Base-by-base conservation (phyloP, 176 grass and related monocot genomes). In the Aechmea fasciata region DNA sequence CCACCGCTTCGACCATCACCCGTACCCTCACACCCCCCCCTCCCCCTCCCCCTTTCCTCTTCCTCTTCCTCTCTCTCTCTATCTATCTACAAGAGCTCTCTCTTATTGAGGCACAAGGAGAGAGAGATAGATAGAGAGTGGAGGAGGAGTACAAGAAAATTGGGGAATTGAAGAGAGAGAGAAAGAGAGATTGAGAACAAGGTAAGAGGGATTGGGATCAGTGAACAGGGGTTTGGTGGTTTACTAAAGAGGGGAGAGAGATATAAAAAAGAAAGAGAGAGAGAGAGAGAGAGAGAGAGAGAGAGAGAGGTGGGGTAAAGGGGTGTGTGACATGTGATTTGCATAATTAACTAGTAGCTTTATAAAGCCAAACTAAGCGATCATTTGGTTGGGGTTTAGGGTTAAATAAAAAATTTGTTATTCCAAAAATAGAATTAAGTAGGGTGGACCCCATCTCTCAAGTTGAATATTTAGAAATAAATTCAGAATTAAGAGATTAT, bases 201-300 rank as follows among this genome's bases (percentile, higher is more conserved):
- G 49, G 69, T 47, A 57, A 64, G 77, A 49, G 68, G 54, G 76
- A 20, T 71, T 65, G 68, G 48, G 47, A 69, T 57, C 77, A 66
- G 77, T 79, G 77, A 70, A 68, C 71, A 71, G 68, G 72, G 77
- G 64, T 62, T 59, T n/a, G n/a, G n/a, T 59, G 55, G 6, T 59
- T 59, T 59, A 20, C 10, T 17, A 20, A 59, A 17, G 53, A 57
- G 54, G 55, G 6, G n/a, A 20, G 33, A 53, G 49, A 77, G 23
- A 76, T 64, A 76, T 62, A 67, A 24, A 53, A 51, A 67, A 48
- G 0, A 22, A 48, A n/a, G n/a, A n/a, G n/a, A n/a, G n/a, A n/a
- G n/a, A n/a, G n/a, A n/a, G n/a, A n/a, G n/a, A n/a, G 28, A 47
- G 17, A 17, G 15, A 65, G 63, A 53, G 50, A 41, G 64, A 1